Conservation (phyloP, 2,329 filamentous ascomycete species). For the Arachnopeziza araneosa region DNA sequence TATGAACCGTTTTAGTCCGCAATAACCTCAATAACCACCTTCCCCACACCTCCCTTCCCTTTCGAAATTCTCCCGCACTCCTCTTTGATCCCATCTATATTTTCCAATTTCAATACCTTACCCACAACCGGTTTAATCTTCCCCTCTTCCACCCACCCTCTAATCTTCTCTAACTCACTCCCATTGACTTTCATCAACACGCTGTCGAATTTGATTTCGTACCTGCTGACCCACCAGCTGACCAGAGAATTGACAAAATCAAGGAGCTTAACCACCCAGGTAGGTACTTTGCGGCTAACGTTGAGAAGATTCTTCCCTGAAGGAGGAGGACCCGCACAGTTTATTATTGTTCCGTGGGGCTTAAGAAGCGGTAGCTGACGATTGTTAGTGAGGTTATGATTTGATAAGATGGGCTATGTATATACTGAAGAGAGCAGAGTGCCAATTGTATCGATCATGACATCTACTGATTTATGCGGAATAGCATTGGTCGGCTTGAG, state of each 20-base stretch:
- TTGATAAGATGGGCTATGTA: not conserved
- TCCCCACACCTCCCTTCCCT: slow-evolving; percentile 37
- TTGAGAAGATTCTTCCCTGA: slow-evolving; percentile 33
- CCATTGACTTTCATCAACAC: slow-evolving; percentile 31
- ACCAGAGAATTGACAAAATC: slow-evolving; percentile 30
- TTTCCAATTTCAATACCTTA: slow-evolving; percentile 27
- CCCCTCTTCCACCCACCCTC: slow-evolving; percentile 26
- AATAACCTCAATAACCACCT: slow-evolving; percentile 34
- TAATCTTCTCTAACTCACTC: slow-evolving; percentile 31
- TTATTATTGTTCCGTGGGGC: not conserved
- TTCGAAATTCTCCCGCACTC: slow-evolving; percentile 34
- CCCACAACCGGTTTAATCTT: slow-evolving; percentile 34
- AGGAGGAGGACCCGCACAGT: slow-evolving; percentile 18
- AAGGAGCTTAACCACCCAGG: slow-evolving; percentile 15
- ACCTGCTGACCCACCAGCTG: slow-evolving; percentile 30
- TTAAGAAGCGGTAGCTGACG: not conserved
- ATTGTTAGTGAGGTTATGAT: not conserved
- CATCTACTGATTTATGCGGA: not conserved
- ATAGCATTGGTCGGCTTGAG: not conserved
- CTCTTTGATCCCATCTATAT: slow-evolving; percentile 34
- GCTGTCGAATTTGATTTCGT: slow-evolving; percentile 34
- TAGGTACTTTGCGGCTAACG: slow-evolving; percentile 2
- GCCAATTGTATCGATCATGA: not conserved
- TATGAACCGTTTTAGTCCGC: not conserved
- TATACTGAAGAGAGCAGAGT: not conserved